phyloP scores from a whole-genome alignment of 176 grass and related monocot genomes.

The Ensete ventricosum region DNA sequence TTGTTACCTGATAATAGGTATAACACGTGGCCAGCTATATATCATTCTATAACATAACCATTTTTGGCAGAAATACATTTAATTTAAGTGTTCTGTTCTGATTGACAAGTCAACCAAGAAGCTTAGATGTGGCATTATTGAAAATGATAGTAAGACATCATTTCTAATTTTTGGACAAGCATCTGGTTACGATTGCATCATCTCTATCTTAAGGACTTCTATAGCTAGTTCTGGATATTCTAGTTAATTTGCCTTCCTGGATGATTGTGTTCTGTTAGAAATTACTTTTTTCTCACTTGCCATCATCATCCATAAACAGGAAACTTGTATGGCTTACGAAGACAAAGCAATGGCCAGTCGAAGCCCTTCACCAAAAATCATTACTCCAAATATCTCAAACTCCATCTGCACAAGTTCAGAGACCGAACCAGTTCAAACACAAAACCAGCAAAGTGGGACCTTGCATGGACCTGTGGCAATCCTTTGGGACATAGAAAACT shows the following conservation, averaged over 20 bases:
- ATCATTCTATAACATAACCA: no score
- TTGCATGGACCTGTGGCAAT: constrained; percentile 63
- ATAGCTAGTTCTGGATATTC: neutral
- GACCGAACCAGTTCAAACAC: constrained; percentile 31
- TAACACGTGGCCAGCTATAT: no score
- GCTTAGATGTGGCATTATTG: no score
- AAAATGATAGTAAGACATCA: no score
- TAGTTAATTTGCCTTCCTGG: neutral
- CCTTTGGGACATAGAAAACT: constrained; percentile 98
- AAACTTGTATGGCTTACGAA: constrained; percentile 45
- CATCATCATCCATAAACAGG: neutral
- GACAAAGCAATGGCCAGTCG: constrained; percentile 48
- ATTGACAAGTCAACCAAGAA: no score
- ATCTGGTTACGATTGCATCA: no score
- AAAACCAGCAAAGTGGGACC: constrained; percentile 22
- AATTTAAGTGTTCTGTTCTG: no score
- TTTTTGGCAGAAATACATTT: no score
- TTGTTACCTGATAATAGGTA: no score
- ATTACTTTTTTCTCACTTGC: neutral
- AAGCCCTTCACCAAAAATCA: constrained; percentile 34
- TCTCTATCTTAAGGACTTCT: neutral
- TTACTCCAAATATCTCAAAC: constrained; percentile 27
- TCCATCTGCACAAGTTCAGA: constrained; percentile 27
- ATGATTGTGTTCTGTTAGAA: neutral
- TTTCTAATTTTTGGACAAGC: no score